Evolutionary conservation across 176 grass and related monocot genomes (phyloP), one percentile per base, ranked within the genome.

Genomic region (Bolboschoenus planiculmis): DNA sequence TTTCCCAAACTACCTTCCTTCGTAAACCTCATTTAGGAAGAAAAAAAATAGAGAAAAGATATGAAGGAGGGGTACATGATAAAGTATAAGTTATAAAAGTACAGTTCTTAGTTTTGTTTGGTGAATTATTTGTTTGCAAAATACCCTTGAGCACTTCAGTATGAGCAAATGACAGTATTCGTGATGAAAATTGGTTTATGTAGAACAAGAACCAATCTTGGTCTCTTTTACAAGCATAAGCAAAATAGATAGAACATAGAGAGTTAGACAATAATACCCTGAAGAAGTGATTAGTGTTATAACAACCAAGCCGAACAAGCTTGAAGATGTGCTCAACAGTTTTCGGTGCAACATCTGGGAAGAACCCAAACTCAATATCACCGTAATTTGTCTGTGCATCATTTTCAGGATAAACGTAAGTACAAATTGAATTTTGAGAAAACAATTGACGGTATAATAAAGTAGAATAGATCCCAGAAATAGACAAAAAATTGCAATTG

Each of bases 211-310:
- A 51, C 7, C 72, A 29, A 77, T 75, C 18, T n/a, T 73, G 44
- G 71, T 50, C 71, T 10, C 24, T 33, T 53, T 31, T 77, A 31
- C 26, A 33, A 75, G 43, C 71, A 31, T 50, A 75, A 50, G n/a
- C 5, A 1, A 50, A 75, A 75, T 75, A 75, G 43, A 53, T 77
- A 10, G 2, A 77, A 53, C 27, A 53, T 31, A 33, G 33, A 53
- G 46, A 51, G 72, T 77, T 53, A 53, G 46, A n/a, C 44, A 30
- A 51, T n/a, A n/a, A n/a, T 77, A 98, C 92, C 92, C 96, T 56
- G 73, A 98, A 98, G 83, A 98, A 89, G 44, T 98, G 89, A 77
- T 98, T 98, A 75, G 96, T 95, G 56, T 98, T 98, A 84, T 98
- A 98, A 79, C 92, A 90, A 34, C 96, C 96, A 70, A 98, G 92